These are phyloP conservation scores for Aspergillus avenaceus DNA, from an alignment of 495 filamentous ascomycete genomes.

Conservation along the genomic window DNA sequence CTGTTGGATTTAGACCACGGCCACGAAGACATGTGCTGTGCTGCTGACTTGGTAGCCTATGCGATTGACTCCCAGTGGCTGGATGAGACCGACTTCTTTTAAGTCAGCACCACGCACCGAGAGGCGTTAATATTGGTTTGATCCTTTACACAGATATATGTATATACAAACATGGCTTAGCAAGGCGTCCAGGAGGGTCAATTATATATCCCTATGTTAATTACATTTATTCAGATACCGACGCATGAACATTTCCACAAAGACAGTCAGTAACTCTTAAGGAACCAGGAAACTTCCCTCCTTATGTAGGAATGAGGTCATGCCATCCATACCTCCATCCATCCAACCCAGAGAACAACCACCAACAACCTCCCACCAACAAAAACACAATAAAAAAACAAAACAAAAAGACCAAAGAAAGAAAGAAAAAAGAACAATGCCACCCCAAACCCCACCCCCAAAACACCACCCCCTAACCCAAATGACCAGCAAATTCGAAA, in stretches of 20 bases:
- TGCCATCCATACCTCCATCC: neutral
- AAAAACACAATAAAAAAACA: neutral
- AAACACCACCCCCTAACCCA: too few species aligned
- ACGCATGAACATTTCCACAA: too few species aligned
- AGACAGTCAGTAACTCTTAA: too few species aligned
- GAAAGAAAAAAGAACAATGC: neutral
- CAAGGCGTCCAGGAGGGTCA: neutral
- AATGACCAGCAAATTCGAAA: neutral
- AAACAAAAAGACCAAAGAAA: neutral
- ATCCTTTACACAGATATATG: neutral
- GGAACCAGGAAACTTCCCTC: neutral
- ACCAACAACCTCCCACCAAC: neutral
- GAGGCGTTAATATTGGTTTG: neutral
- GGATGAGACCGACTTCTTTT: conserved; percentile 39
- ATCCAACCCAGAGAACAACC: neutral
- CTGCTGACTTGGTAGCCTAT: conserved; percentile 44
- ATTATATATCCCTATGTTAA: neutral
- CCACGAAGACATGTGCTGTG: conserved; percentile 46
- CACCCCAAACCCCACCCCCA: neutral
- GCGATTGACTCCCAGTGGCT: conserved; percentile 46
- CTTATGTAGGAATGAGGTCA: neutral
- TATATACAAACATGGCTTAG: neutral
- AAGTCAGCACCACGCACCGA: neutral
- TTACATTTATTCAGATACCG: too few species aligned
- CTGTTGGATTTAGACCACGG: conserved; percentile 39